Evolutionary conservation across 2,329 filamentous ascomycete genomes (phyloP), one percentile per base, ranked within the genome.

Genomic region (Fusarium liriodendri): DNA sequence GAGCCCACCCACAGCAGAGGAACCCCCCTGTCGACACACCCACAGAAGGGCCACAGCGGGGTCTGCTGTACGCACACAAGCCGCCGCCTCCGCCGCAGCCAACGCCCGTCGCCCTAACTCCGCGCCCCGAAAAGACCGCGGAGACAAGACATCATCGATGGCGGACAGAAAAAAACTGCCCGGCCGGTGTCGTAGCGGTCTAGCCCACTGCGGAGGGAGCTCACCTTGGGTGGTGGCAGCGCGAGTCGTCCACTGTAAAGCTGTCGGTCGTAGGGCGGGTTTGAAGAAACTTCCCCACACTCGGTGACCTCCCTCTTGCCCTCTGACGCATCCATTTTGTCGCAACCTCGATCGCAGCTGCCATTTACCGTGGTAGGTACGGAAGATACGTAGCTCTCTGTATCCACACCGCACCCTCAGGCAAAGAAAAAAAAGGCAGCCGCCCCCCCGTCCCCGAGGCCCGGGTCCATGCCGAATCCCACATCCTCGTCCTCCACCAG

Each of bases 361-460:
- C 25, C 64, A 32, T 52, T 52, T 52, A 52, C 47, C 16, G 45
- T 50, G 16, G 6, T 37, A 62, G 35, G 61, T 73, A 75, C 72
- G 68, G 73, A 75, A 62, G 35, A 58, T 73, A 75, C 72, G 68
- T 75, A 75, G 54, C 66, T 59, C 68, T 18, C 32, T 22, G 22
- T 73, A 66, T 45, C 73, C 71, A 73, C 68, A 73, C 71, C 69
- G 20, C 38, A 66, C 74, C 62, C 74, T 74, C 71, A 80, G 75
- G 78, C 76, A 78, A 77, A 74, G 75, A 76, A 78, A 78, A 76
- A 79, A 79, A 78, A 77, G 72, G 76, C 74, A 71, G 76, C 76
- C 68, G 72, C 72, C 73, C 76, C 76, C 77, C 78, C 76, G 69
- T 77, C 67, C 65, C 71, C 69, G 65, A 66, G 55, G 66, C 57